A percentile compares a stretch with the other conserved stretches of the same genome.
phyloP scores from a whole-genome alignment of 1,139 yeast species.

The Diutina rugosa region DNA sequence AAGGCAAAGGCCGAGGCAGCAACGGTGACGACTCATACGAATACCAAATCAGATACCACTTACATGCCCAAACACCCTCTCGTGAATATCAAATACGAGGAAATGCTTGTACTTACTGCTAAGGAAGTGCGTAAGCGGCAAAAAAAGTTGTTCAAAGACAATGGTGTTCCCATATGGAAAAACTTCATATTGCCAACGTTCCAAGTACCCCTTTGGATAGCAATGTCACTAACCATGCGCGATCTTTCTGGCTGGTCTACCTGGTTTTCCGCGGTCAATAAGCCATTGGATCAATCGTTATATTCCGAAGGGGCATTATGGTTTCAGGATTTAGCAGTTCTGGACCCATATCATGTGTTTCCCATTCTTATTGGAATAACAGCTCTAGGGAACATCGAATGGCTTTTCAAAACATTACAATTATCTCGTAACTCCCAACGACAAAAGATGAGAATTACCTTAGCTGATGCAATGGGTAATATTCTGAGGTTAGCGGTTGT shows the following conservation, averaged over 20 bases:
- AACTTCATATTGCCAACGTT: conserved; percentile 59
- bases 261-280: conserved; percentile 30
- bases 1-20: conserved; percentile 16
- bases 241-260: conserved; percentile 64
- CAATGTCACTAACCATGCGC: conserved; percentile 64
- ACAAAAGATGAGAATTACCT: conserved; percentile 38
- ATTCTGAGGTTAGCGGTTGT: conserved; percentile 65
- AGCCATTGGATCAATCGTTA: conserved; percentile 42
- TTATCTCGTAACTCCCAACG: conserved; percentile 23
- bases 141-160: conserved; percentile 47
- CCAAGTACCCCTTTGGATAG: conserved; percentile 84
- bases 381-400: conserved; percentile 68
- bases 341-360: conserved; percentile 51
- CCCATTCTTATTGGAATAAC: conserved; percentile 64
- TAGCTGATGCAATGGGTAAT: conserved; percentile 48
- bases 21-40: neutral
- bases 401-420: conserved; percentile 47
- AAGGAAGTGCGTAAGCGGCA: conserved; percentile 74
- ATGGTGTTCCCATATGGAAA: conserved; percentile 72
- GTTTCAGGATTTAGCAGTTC: conserved; percentile 44
- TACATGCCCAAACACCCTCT: conserved; percentile 13
- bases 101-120: conserved; percentile 56
- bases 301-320: conserved; percentile 46
- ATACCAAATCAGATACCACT: conserved; percentile 6
- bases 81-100: conserved; percentile 57